phyloP scores from a whole-genome alignment of 2,329 filamentous ascomycete species.

The Ustulina deusta region DNA sequence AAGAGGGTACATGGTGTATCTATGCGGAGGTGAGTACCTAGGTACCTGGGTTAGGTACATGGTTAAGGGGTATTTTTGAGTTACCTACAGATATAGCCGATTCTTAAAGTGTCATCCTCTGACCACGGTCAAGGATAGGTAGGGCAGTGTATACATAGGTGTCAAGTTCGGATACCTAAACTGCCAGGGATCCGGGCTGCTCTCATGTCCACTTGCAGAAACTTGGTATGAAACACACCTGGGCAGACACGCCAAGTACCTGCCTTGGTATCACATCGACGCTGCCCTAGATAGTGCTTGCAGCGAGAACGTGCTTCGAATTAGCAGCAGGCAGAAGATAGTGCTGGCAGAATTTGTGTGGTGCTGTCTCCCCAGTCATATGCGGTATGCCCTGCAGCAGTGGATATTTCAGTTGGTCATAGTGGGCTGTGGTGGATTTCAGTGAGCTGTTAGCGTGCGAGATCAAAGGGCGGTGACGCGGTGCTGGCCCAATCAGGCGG shows the following conservation, averaged over 20 bases:
- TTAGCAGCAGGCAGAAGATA: slow-evolving; percentile 34
- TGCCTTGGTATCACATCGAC: too few species aligned
- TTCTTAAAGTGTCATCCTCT: not conserved
- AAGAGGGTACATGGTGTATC: not conserved
- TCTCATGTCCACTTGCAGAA: slow-evolving; percentile 27
- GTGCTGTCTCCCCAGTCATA: slow-evolving; percentile 31
- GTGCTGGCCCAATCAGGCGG: slow-evolving; percentile 36
- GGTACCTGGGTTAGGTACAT: not conserved
- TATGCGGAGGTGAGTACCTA: not conserved
- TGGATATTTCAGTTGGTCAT: slow-evolving; percentile 36
- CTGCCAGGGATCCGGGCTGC: slow-evolving; percentile 6
- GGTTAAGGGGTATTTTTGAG: not conserved
- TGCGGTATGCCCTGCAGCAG: slow-evolving; percentile 21
- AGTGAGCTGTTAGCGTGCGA: slow-evolving; percentile 27
- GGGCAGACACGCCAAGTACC: not conserved
- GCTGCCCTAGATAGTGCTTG: slow-evolving; percentile 19
- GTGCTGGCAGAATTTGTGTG: slow-evolving; percentile 35
- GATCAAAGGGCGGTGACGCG: slow-evolving; percentile 49
- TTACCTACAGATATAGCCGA: not conserved
- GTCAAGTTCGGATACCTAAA: slow-evolving; percentile 15
- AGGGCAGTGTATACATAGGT: too few species aligned
- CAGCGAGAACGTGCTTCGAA: slow-evolving; percentile 33
- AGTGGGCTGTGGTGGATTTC: slow-evolving; percentile 34
- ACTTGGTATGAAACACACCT: slow-evolving; percentile 24
- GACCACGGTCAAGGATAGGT: not conserved